Evolutionary conservation across 1,284 basidiomycete genomes (phyloP).

Genomic region (Rhodotorula sp.): DNA sequence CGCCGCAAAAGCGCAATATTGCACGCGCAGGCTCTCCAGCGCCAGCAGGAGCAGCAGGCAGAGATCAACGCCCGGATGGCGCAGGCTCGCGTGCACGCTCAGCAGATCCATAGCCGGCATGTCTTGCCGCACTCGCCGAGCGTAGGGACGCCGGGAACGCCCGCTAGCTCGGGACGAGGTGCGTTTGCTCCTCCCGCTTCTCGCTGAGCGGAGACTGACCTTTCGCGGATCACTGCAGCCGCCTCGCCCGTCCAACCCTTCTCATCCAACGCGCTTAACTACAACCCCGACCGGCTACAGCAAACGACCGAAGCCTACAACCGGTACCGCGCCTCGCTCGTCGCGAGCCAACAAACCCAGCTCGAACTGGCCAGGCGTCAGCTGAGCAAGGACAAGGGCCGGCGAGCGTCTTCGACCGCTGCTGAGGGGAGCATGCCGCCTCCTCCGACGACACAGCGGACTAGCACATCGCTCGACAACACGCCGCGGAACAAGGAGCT

Average conservation of each 20-base stretch:
- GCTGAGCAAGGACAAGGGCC: background rate
- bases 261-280: background rate
- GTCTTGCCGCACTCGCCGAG: background rate
- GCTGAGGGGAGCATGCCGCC: slow-evolving; percentile 5
- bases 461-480: background rate
- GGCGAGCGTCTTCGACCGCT: background rate
- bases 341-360: slow-evolving; percentile 6
- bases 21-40: background rate
- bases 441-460: background rate
- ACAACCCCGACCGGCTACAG: slow-evolving; percentile 1
- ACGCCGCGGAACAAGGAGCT: background rate
- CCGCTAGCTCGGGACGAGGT: background rate
- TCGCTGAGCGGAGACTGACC: background rate
- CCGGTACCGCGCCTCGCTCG: slow-evolving; percentile 8
- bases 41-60: slow-evolving; percentile 1
- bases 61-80: background rate
- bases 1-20: background rate
- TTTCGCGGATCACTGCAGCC: background rate
- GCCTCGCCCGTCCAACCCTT: background rate
- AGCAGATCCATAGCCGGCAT: background rate
- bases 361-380: background rate
- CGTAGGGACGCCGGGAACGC: background rate
- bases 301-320: slow-evolving; percentile 4
- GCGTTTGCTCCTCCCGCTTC: background rate
- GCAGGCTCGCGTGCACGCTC: background rate